Base-by-base conservation (phyloP, 2,329 filamentous ascomycete genomes). In the Colletotrichum spinosum region DNA sequence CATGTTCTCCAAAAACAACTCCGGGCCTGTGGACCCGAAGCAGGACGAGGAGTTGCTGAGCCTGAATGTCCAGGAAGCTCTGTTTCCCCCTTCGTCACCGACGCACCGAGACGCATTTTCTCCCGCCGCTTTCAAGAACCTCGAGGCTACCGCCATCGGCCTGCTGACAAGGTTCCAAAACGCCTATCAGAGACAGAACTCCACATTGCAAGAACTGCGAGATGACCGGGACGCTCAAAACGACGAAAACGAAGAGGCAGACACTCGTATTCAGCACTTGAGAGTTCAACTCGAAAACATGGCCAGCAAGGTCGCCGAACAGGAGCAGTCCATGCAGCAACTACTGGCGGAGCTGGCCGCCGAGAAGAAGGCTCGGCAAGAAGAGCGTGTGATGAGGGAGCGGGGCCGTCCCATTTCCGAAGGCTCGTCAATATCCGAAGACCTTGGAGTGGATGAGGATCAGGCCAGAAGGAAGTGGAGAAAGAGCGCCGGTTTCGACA, bases 271-370 rank as follows among this genome's bases (percentile, higher is more conserved):
- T 7, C 76, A 80, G 17, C 82, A 86, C 69, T 79, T 90, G 45
- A 87, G 86, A 73, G 79, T 82, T 69, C 87, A 90, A 72, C 79
- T 91, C 1, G 85, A 90, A 68, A 83, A 83, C 52, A 86, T 90
- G 80, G 84, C 85, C 2, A 76, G 74, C 13, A 81, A 82, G 69
- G 83, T 84, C 0, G 77, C 80, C 3, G 84, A 87, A 69, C 84
- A 87, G 67, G 86, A 90, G 69, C 69, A 75, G 7, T 78, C 78
- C 2, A 85, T 88, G 72, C 77, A 79, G 51, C 75, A 81, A 35
- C 73, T 88, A n/a, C 76, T 84, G 46, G 78, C 77, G n/a, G 83
- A 85, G 62, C 74, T 88, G 15, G 79, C 78, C 3, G 79, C 78
- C 1, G 87, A 90, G 74, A 85, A 82, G 71, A 80, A 77, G 62